Evolutionary conservation across 768 basidiomycete genomes (phyloP).

Genomic region (Leccinum sublutescens): DNA sequence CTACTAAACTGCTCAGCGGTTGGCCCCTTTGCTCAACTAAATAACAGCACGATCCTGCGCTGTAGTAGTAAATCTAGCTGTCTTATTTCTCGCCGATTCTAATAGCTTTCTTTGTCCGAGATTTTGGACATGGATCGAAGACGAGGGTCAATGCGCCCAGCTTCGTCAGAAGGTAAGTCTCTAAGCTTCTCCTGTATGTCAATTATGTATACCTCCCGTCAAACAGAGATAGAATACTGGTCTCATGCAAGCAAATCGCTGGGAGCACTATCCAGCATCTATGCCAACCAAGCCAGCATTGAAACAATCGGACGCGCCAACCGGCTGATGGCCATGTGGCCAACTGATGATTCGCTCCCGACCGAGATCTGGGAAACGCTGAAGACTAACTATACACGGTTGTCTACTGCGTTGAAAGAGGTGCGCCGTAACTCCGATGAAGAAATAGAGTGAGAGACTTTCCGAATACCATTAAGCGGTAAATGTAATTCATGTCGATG

Average conservation of each 20-base stretch:
- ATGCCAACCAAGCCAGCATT: conserved; percentile 44
- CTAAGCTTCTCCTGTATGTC: conserved; percentile 18
- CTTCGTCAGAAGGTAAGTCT: conserved; percentile 71
- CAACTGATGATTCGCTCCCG: conserved; percentile 64
- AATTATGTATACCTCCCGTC: conserved; percentile 5
- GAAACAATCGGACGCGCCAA: conserved; percentile 75
- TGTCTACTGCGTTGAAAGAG: conserved; percentile 60
- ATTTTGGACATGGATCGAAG: conserved; percentile 59
- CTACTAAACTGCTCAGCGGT: neutral
- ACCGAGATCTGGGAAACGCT: conserved; percentile 66
- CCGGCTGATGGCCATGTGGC: conserved; percentile 68
- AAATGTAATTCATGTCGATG: conserved; percentile 7
- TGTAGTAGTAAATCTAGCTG: conserved; percentile 5
- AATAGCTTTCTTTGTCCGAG: neutral
- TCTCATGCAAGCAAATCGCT: conserved; percentile 63
- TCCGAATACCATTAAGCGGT: conserved; percentile 1
- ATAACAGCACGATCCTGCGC: neutral
- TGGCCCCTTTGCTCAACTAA: neutral
- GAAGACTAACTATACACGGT: conserved; percentile 60
- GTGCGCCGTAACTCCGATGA: conserved; percentile 56
- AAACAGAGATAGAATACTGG: conserved; percentile 75
- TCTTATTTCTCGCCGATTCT: neutral
- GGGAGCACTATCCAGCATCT: conserved; percentile 51
- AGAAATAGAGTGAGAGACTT: conserved; percentile 57
- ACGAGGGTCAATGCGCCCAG: conserved; percentile 60